Conservation (phyloP, 495 filamentous ascomycete genomes). For the Acidiella bohemica region DNA sequence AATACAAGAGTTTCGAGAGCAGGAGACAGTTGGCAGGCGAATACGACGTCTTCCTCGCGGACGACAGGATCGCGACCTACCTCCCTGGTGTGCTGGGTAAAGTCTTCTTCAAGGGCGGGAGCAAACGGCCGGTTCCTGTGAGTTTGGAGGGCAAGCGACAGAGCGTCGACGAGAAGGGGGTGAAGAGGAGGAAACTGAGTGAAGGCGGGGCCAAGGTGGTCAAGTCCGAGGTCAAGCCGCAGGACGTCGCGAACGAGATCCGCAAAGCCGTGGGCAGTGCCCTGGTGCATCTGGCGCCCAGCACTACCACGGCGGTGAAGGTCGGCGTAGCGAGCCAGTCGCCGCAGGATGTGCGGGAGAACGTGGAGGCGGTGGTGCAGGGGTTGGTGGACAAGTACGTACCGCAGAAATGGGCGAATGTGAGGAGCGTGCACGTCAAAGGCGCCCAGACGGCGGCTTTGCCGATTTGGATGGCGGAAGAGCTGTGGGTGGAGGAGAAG, state of each 20-base stretch:
- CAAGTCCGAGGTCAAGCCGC: constrained; percentile 34
- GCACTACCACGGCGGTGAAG: constrained; percentile 27
- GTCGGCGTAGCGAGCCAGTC: constrained; percentile 54
- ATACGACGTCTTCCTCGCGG: constrained; percentile 78
- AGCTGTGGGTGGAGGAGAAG: constrained; percentile 72
- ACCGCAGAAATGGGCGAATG: constrained; percentile 69
- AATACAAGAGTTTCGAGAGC: constrained; percentile 76
- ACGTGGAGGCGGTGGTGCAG: constrained; percentile 56
- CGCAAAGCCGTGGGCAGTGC: constrained; percentile 55
- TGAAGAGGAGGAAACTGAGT: constrained; percentile 35
- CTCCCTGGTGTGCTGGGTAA: constrained; percentile 73
- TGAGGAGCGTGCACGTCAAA: constrained; percentile 78
- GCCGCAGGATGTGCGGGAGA: constrained; percentile 62
- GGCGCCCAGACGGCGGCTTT: constrained; percentile 70
- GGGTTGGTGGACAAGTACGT: constrained; percentile 63
- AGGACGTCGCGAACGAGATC: constrained; percentile 53
- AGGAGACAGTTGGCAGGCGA: constrained; percentile 70
- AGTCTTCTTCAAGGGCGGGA: constrained; percentile 62
- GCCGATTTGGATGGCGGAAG: constrained; percentile 80
- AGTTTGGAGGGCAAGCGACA: constrained; percentile 34
- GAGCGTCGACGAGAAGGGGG: constrained; percentile 20
- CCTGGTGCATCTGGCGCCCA: constrained; percentile 56
- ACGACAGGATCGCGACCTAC: constrained; percentile 65
- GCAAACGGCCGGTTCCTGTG: constrained; percentile 82
- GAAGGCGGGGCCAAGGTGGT: constrained; percentile 48